These are phyloP conservation scores for Aureobasidium sp. DNA, from an alignment of 2,329 filamentous ascomycete species.

Conservation along the genomic window DNA sequence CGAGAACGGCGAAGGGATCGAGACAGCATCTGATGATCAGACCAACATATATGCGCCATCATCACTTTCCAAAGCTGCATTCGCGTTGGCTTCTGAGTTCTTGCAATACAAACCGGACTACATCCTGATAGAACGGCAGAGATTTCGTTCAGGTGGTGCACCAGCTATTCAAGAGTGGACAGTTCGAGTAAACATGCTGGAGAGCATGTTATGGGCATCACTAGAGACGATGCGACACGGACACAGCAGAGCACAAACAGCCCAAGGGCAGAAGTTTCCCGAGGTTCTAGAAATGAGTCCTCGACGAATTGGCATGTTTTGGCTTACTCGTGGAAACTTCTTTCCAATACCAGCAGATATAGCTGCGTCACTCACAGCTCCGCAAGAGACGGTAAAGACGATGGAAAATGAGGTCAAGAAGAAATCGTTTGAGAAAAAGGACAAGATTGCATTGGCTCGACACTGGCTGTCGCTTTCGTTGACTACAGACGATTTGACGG, in stretches of 20 bases:
- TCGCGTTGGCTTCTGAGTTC: conserved; percentile 44
- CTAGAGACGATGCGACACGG: conserved; percentile 45
- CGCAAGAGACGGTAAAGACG: neutral
- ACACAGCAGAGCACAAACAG: neutral
- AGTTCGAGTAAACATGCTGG: conserved; percentile 69
- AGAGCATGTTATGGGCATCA: conserved; percentile 70
- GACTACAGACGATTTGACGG: conserved; percentile 4
- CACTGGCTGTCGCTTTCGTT: conserved; percentile 37
- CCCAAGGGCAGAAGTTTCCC: conserved; percentile 15
- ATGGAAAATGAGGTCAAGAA: conserved; percentile 11
- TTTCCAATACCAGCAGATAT: conserved; percentile 14
- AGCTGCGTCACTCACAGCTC: neutral
- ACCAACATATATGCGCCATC: conserved; percentile 33
- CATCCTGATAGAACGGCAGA: conserved; percentile 61
- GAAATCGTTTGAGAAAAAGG: conserved; percentile 41
- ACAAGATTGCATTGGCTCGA: conserved; percentile 56
- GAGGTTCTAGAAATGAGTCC: conserved; percentile 45
- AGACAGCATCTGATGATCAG: neutral
- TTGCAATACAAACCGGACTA: conserved; percentile 52
- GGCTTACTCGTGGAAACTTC: conserved; percentile 26
- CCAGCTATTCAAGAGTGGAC: conserved; percentile 73
- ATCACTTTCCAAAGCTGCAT: conserved; percentile 47
- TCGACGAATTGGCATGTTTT: conserved; percentile 47
- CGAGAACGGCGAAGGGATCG: too few species aligned
- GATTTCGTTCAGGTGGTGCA: conserved; percentile 54